phyloP scores from a whole-genome alignment of 73 alveolate genomes.

The Tetrahymena thermophila region DNA sequence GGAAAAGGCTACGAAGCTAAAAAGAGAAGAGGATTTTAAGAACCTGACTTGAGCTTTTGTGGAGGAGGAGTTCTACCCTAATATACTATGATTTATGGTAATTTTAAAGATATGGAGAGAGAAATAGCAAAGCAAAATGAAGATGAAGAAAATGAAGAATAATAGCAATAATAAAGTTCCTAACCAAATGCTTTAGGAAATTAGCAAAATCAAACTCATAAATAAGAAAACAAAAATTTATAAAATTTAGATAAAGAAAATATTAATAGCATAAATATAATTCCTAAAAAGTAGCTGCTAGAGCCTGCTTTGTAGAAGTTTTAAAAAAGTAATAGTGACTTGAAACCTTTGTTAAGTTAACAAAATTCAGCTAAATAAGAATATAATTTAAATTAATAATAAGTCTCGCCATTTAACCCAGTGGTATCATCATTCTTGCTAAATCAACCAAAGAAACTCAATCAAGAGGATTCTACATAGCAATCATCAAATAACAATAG shows the following conservation, averaged over 20 bases:
- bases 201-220: not conserved
- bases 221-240: not conserved
- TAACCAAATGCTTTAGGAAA: not conserved
- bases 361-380: not conserved
- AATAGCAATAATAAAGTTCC: too few relatives aligned
- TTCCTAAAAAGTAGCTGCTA: not conserved
- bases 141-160: not conserved
- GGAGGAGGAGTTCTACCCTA: not conserved
- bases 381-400: not conserved
- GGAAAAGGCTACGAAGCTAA: not conserved
- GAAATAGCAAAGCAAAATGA: not conserved
- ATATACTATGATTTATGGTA: not conserved
- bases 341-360: not conserved
- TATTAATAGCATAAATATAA: not conserved
- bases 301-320: slow-evolving; percentile 2
- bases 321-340: not conserved
- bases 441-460: not conserved
- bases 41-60: not conserved
- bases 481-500: not conserved
- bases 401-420: not conserved
- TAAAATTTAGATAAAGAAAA: not conserved
- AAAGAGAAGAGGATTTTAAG: not conserved
- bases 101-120: not conserved
- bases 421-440: not conserved
- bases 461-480: not conserved